Evolutionary conservation across 169 alveolate genomes (phyloP), one percentile per base, ranked within the genome.

Genomic region (Cryptosporidium bovis): DNA sequence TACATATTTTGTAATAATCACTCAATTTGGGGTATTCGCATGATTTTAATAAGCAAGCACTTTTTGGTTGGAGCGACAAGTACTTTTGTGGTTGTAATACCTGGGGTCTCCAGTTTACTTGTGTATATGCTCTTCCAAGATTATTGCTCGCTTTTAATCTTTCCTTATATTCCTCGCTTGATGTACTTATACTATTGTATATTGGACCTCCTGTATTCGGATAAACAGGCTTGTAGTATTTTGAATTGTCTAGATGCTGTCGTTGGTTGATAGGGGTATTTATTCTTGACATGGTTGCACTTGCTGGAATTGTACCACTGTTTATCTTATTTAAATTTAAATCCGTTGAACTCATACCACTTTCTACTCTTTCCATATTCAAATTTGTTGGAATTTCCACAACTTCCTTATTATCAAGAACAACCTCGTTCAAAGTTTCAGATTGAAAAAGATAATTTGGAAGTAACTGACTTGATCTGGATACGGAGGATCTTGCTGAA

Each of bases 131-230:
- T 33, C 29, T 69, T 53, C 67, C 51, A 2, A 69, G 31, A 10
- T 56, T 33, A 34, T 55, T 53, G 2, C 66, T 69, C 31, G 44
- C 51, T 15, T 51, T 69, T n/a, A 69, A 8, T 34, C 67, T 51
- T n/a, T 69, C 83, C 33, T 53, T 69, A 24, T 69, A 69, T 34
- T 69, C 83, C 10, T 69, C 66, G 51, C 83, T 69, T 33, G 58
- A 64, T 55, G 60, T 69, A 33, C 83, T 69, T 18, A 69, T 51
- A 24, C 83, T 77, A 18, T 48, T 77, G 36, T 77, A 77, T 20
- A 77, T 56, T 62, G 87, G 87, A 58, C 77, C 87, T 77, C 87
- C 87, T 29, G 87, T 77, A 10, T 16, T 16, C 27, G 48, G 34
- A 62, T 77, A 71, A 24, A 77, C 40, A 29, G 87, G 87, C 12